A percentile compares a stretch with the other conserved stretches of the same genome.
Conservation (phyloP, 2,329 filamentous ascomycete species). For the Cadophora sp. region DNA sequence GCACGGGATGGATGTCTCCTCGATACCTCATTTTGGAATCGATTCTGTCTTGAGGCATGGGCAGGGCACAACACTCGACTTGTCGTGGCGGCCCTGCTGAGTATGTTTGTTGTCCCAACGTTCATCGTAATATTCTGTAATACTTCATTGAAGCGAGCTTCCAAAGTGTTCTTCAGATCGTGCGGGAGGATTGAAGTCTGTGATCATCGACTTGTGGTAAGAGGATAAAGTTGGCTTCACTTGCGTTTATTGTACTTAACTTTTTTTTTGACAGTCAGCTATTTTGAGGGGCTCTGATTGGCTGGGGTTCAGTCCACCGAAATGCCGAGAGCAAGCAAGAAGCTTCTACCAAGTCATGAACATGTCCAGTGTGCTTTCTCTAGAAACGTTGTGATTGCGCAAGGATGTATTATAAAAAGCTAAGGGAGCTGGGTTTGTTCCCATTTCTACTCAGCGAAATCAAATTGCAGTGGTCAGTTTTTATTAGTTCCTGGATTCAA, state of each 20-base stretch:
- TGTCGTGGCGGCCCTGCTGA: conserved; percentile 42
- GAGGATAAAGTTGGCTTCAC: neutral
- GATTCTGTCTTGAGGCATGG: conserved; percentile 36
- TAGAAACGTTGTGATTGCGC: no score
- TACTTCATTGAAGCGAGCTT: conserved; percentile 32
- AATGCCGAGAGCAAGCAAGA: neutral
- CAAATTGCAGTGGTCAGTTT: no score
- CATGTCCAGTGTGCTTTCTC: no score
- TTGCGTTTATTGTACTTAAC: conserved; percentile 3
- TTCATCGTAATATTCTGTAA: conserved; percentile 40
- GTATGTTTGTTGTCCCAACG: conserved; percentile 41
- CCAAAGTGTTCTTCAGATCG: neutral
- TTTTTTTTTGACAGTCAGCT: conserved; percentile 20
- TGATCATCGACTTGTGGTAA: neutral
- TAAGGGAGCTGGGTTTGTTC: no score
- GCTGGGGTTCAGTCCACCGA: conserved; percentile 9
- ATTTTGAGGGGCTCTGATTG: conserved; percentile 3
- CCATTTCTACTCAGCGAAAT: no score
- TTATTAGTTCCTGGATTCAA: no score
- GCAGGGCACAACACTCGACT: conserved; percentile 41
- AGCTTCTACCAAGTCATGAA: neutral
- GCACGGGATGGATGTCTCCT: conserved; percentile 34
- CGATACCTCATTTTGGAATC: conserved; percentile 30
- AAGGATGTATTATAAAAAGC: no score
- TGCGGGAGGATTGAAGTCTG: neutral